Evolutionary conservation across 495 filamentous ascomycete genomes (phyloP).

Genomic region (Hapsidospora chrysogenum): DNA sequence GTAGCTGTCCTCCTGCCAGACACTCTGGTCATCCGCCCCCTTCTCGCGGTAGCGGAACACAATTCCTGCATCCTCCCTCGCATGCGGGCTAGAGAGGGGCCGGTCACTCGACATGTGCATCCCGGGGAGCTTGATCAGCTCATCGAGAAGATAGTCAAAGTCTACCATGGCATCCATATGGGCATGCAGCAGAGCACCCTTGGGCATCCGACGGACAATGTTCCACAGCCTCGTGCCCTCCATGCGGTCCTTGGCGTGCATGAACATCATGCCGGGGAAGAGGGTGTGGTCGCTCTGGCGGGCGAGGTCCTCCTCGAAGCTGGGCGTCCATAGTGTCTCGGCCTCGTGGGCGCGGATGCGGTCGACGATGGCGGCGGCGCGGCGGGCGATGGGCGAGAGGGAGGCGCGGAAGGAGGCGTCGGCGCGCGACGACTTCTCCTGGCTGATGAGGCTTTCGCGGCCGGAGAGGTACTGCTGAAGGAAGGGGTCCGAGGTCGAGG

Average conservation of each 20-base stretch:
- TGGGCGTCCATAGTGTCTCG: constrained; percentile 50
- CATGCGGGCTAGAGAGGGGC: constrained; percentile 29
- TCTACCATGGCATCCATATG: constrained; percentile 87
- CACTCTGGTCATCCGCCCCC: constrained; percentile 12
- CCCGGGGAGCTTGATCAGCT: constrained; percentile 54
- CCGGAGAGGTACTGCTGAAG: constrained; percentile 63
- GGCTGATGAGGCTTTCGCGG: constrained; percentile 56
- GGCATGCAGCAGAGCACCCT: constrained; percentile 76
- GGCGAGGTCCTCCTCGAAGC: constrained; percentile 47
- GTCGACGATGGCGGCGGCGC: constrained; percentile 61
- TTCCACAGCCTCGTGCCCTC: constrained; percentile 70
- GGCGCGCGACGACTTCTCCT: constrained; percentile 62
- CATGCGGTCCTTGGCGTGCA: constrained; percentile 60
- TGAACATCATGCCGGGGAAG: constrained; percentile 82
- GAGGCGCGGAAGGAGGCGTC: constrained; percentile 48
- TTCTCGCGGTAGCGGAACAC: constrained; percentile 35
- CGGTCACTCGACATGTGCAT: constrained; percentile 46
- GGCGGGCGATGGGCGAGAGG: constrained; percentile 54
- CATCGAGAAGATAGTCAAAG: constrained; percentile 55
- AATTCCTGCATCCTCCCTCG: constrained; percentile 28
- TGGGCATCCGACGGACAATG: constrained; percentile 75
- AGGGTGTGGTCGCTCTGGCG: constrained; percentile 34
- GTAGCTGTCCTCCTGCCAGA: constrained; percentile 57
- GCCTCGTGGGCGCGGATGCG: constrained; percentile 65
- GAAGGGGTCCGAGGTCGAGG: constrained; percentile 45